Percentiles rank a stretch among this genome's conserved stretches.
Evolutionary conservation across 2,329 filamentous ascomycete genomes (phyloP).

Genomic region (Xenoacremonium recifei): DNA sequence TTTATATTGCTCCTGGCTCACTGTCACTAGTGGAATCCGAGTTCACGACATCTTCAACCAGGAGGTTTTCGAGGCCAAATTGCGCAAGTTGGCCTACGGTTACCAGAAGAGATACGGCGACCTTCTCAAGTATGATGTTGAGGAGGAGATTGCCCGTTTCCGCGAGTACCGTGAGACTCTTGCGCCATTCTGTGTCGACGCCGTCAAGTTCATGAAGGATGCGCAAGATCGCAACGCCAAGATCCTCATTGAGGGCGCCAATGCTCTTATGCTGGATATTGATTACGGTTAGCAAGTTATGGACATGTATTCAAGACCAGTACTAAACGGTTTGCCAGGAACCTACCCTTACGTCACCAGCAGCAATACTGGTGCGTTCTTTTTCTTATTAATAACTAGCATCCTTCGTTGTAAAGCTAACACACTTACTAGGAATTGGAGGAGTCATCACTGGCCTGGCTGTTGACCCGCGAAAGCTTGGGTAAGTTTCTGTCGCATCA

Average conservation of each 20-base stretch:
- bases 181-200: neutral
- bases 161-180: constrained; percentile 4
- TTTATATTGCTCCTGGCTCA: too few species aligned
- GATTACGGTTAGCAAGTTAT: neutral
- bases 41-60: constrained; percentile 66
- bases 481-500: constrained; percentile 3
- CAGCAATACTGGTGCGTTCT: neutral
- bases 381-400: neutral
- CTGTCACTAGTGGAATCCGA: constrained; percentile 58
- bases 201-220: neutral
- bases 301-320: neutral
- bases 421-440: neutral
- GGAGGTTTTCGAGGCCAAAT: constrained; percentile 60
- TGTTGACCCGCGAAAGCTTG: constrained; percentile 2
- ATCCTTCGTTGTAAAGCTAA: too few species aligned
- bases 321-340: neutral
- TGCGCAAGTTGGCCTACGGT: constrained; percentile 57
- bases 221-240: constrained; percentile 3
- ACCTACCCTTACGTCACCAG: neutral
- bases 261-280: constrained; percentile 8
- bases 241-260: constrained; percentile 8
- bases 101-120: constrained; percentile 64
- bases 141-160: constrained; percentile 6
- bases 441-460: constrained; percentile 5
- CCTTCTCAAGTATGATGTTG: constrained; percentile 8